Base-by-base conservation (phyloP, 2,329 filamentous ascomycete genomes). In the Diaporthe longicolla region DNA sequence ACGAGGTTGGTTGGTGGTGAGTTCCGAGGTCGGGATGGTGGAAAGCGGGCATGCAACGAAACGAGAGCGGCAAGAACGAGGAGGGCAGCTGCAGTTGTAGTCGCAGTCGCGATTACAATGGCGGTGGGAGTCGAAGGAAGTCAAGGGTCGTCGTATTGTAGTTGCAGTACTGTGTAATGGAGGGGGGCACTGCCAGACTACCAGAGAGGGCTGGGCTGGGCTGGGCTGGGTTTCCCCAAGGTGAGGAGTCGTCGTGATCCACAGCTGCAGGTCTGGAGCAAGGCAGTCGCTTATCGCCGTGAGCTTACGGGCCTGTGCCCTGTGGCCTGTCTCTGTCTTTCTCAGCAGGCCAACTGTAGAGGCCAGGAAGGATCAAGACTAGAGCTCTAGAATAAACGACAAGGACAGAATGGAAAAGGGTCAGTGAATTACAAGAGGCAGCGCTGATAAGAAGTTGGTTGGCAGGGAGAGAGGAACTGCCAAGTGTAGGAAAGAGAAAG, bases 161-260 rank as follows among this genome's bases (percentile, higher is more conserved):
- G 35, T 26, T 26, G 43, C 43, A 50, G 61, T 19, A n/a, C n/a
- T n/a, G n/a, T n/a, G n/a, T n/a, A 13, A 19, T 52, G 45, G 45
- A 24, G 26, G 61, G 61, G 26, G 37, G 37, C 37, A 37, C 35
- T 37, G 35, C 35, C 13, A 43, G 15, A 19, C 40, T 17, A 15
- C 40, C 40, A 43, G 40, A 17, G 37, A 37, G 37, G 37, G 37
- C 37, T 37, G 37, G 43, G 61, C 26, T 35, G 43, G 9, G 26
- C 15, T 37, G 45, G 19, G 45, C n/a, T 52, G 45, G 45, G n/a
- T 40, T 68, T 54, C 63, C 63, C 63, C 45, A 68, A 61, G 40
- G 63, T 52, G 45, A 68, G 48, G 63, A 68, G 63, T 52, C 48
- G 63, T 52, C 48, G 59, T 68, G 63, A 66, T 52, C 63, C 63